These are phyloP conservation scores for Rugonectria rugulosa DNA, from an alignment of 2,329 filamentous ascomycete species.

Conservation along the genomic window DNA sequence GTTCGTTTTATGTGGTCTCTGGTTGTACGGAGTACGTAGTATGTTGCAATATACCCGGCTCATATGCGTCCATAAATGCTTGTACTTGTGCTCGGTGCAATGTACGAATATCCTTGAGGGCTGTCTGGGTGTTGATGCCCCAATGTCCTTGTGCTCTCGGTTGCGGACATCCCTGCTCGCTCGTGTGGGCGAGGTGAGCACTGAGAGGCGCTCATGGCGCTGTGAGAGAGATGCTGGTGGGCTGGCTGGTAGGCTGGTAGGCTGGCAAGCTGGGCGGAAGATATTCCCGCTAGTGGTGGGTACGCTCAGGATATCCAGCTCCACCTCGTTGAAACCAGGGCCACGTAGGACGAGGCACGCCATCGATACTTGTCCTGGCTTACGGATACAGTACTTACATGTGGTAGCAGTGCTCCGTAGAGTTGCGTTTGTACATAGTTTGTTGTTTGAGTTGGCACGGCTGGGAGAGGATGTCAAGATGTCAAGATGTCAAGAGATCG, in stretches of 20 bases:
- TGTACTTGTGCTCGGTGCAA: no score
- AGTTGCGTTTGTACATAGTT: background rate
- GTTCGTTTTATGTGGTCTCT: slow-evolving; percentile 3
- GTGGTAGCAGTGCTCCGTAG: background rate
- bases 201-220: background rate
- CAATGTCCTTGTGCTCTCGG: background rate
- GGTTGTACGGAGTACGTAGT: no score
- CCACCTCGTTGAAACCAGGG: slow-evolving; percentile 26
- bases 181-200: background rate
- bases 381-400: background rate
- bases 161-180: background rate
- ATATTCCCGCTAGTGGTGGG: slow-evolving; percentile 3
- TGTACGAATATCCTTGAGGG: no score
- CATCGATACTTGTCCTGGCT: slow-evolving; percentile 9
- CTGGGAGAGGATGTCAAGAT: no score
- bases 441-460: no score
- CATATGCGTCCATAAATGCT: no score
- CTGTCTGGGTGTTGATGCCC: no score
- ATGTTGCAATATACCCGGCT: no score
- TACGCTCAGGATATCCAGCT: slow-evolving; percentile 16
- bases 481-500: no score
- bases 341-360: slow-evolving; percentile 21
- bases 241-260: no score
- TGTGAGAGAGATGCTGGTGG: no score
- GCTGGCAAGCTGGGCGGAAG: no score